Percentiles rank a stretch among this genome's conserved stretches.
Conservation (phyloP, 139 green algal species). For the Picocystis salinarum region DNA sequence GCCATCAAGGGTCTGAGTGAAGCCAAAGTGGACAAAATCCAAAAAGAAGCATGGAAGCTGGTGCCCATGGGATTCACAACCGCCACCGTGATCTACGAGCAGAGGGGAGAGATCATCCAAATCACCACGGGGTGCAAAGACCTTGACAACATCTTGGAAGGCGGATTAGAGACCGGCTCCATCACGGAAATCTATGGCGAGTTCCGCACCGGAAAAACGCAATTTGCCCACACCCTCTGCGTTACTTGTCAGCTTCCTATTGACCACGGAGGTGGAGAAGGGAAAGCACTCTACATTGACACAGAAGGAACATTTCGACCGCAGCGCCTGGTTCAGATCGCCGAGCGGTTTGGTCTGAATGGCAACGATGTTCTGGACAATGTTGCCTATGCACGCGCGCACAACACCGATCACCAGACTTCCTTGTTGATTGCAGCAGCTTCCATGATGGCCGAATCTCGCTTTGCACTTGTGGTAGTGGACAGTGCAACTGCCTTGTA, state of each 20-base stretch:
- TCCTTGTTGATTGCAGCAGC: constrained; percentile 70
- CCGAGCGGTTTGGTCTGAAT: constrained; percentile 72
- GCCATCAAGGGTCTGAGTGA: constrained; percentile 92
- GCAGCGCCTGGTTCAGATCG: constrained; percentile 70
- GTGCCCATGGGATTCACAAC: constrained; percentile 89
- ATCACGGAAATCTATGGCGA: constrained; percentile 98
- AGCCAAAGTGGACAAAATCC: constrained; percentile 80
- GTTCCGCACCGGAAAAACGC: constrained; percentile 87
- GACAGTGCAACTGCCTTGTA: constrained; percentile 90
- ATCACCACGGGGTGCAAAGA: constrained; percentile 74
- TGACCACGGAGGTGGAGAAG: constrained; percentile 81
- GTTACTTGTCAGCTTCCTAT: constrained; percentile 87
- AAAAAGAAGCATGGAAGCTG: constrained; percentile 67
- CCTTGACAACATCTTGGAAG: constrained; percentile 24
- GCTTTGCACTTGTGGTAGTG: constrained; percentile 86
- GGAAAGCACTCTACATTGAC: constrained; percentile 97
- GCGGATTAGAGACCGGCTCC: constrained; percentile 87
- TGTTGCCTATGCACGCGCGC: constrained; percentile 84
- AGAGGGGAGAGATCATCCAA: constrained; percentile 59
- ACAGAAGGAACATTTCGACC: constrained; percentile 90
- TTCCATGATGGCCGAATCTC: constrained; percentile 75
- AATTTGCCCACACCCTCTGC: constrained; percentile 93
- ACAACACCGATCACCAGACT: constrained; percentile 96
- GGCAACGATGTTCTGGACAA: constrained; percentile 90
- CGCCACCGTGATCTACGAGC: constrained; percentile 51